Evolutionary conservation across 2,329 filamentous ascomycete species (phyloP).

Genomic region (Diaporthe humulicola): DNA sequence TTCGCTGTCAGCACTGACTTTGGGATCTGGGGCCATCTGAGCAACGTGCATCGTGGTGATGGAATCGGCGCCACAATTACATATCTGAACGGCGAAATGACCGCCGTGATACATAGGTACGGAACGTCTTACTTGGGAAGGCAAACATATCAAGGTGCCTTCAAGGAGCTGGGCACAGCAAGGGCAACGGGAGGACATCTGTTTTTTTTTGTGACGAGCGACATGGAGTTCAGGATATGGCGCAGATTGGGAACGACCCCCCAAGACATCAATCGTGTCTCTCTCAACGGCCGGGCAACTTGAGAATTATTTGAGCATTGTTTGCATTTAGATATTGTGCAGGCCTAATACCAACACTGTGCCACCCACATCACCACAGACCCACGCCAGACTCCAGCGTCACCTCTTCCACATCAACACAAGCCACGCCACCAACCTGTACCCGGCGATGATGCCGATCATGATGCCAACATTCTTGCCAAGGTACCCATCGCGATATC

Average conservation of each 20-base stretch:
- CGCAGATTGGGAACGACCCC: not conserved
- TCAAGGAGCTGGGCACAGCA: not conserved
- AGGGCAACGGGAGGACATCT: not conserved
- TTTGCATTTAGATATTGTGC: not conserved
- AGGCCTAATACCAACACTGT: constrained; percentile 5
- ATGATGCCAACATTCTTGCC: constrained; percentile 83
- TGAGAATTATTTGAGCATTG: not conserved
- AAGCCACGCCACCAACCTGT: constrained; percentile 77
- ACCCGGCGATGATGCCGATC: constrained; percentile 80
- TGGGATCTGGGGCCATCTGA: not conserved
- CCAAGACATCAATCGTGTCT: not conserved
- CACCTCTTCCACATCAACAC: constrained; percentile 61
- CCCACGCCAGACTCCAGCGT: not conserved
- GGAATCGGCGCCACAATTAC: not conserved
- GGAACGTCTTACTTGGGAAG: not conserved
- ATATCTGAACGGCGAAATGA: not conserved
- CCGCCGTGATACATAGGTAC: too few relatives aligned
- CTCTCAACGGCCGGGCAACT: not conserved
- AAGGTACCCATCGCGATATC: constrained; percentile 73
- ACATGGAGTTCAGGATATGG: constrained; percentile 27
- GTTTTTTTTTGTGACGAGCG: not conserved
- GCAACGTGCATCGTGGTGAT: not conserved
- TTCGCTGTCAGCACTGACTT: not conserved
- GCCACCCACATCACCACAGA: not conserved
- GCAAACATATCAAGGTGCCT: not conserved